A percentile compares a stretch with the other conserved stretches of the same genome.
Conservation (phyloP, 176 grass and related monocot genomes). For the Chrysopogon serrulatus region DNA sequence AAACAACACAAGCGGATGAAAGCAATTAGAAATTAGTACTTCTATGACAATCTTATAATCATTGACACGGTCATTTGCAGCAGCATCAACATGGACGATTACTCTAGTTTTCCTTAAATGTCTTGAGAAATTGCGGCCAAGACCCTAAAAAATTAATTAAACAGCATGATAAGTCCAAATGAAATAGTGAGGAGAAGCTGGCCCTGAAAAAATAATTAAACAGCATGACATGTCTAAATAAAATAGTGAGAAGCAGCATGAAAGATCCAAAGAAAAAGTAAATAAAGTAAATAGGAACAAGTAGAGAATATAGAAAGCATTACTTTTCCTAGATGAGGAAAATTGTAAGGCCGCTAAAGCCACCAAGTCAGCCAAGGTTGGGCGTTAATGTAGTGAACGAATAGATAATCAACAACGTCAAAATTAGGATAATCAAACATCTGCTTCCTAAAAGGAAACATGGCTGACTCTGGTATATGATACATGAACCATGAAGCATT, state of each 20-base stretch:
- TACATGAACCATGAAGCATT: not conserved
- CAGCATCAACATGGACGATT: conserved; percentile 88
- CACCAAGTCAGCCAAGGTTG: conserved; percentile 92
- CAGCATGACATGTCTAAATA: not conserved
- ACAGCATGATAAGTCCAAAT: too few relatives aligned
- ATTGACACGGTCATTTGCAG: conserved; percentile 61
- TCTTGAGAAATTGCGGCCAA: conserved; percentile 91
- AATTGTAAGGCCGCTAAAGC: too few relatives aligned
- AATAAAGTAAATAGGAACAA: not conserved
- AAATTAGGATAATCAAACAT: too few relatives aligned
- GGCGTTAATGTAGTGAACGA: conserved; percentile 94
- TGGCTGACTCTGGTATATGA: not conserved
- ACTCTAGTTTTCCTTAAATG: conserved; percentile 91
- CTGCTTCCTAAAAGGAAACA: not conserved
- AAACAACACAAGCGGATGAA: too few relatives aligned
- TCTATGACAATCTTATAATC: conserved; percentile 95
- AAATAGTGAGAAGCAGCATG: not conserved
- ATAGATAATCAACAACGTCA: conserved; percentile 93
- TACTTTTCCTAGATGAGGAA: conserved; percentile 94
- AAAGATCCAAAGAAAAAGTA: not conserved
- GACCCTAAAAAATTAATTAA: too few relatives aligned
- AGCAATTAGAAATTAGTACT: too few relatives aligned
- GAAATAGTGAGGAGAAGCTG: too few relatives aligned
- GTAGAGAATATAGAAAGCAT: conserved; percentile 16
- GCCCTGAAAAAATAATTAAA: conserved; percentile 48